A percentile compares a stretch with the other conserved stretches of the same genome.
These are phyloP conservation scores for Dipteronia dyeriana DNA, from an alignment of 345 rosid genomes.

Conservation along the genomic window DNA sequence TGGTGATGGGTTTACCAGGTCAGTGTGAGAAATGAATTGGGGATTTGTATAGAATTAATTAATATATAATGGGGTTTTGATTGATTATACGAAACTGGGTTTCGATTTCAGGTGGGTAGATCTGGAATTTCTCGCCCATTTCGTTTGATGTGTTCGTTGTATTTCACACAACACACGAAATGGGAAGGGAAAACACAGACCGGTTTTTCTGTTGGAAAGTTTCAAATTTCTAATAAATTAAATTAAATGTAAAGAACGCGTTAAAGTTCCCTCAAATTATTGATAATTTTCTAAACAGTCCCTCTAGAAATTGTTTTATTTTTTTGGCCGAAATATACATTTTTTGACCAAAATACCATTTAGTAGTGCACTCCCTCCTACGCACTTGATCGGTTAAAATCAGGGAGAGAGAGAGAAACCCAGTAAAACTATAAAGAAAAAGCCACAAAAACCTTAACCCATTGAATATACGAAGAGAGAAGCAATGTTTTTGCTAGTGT, in stretches of 20 bases:
- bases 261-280: background rate
- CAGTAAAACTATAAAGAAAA: too few species aligned
- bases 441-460: too few species aligned
- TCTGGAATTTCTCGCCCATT: background rate
- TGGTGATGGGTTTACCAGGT: background rate
- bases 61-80: background rate
- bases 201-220: conserved; percentile 30
- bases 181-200: conserved; percentile 2
- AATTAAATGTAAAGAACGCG: background rate
- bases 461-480: too few species aligned
- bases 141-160: background rate
- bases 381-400: too few species aligned
- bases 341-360: too few species aligned
- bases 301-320: too few species aligned
- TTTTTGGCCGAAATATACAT: too few species aligned
- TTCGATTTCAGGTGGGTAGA: background rate
- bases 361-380: too few species aligned
- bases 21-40: background rate
- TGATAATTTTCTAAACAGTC: too few species aligned
- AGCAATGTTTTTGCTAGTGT: too few species aligned
- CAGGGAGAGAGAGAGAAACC: too few species aligned
- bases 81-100: background rate
- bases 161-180: background rate
- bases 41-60: background rate
- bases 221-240: conserved; percentile 9